These are phyloP conservation scores for Cenchrus purpureus DNA, from an alignment of 176 grass and related monocot species.

Conservation along the genomic window DNA sequence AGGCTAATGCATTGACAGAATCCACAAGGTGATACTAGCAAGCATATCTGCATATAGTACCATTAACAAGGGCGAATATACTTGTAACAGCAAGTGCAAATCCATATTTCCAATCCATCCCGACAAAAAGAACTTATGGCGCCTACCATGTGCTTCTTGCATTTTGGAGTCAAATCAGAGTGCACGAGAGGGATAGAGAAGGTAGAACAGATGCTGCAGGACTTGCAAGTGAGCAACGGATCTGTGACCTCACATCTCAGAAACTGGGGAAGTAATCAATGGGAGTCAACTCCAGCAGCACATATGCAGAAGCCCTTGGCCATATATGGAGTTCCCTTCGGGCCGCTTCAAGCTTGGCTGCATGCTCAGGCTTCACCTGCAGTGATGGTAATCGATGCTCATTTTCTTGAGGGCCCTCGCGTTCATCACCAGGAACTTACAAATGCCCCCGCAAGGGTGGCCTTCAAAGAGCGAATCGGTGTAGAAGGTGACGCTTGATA, in stretches of 20 bases:
- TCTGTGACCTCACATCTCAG: not conserved
- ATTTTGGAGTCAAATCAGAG: not conserved
- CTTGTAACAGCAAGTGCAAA: not conserved
- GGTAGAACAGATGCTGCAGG: conserved; percentile 2
- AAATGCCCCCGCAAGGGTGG: not conserved
- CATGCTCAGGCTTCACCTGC: conserved; percentile 17
- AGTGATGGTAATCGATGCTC: conserved; percentile 2
- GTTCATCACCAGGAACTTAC: conserved; percentile 32
- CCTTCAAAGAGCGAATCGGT: conserved; percentile 5
- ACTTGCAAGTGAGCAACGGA: not conserved
- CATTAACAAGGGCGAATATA: not conserved
- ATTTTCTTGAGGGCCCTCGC: conserved; percentile 18
- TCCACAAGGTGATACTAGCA: not conserved
- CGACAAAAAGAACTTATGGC: not conserved
- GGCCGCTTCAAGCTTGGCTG: conserved; percentile 11
- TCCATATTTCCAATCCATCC: not conserved
- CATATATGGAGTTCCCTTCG: not conserved
- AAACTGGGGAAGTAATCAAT: not conserved
- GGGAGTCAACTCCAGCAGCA: not conserved
- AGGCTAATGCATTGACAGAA: not conserved
- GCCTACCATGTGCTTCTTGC: not conserved
- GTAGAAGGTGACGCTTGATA: conserved; percentile 18
- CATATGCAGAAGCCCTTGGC: conserved; percentile 18
- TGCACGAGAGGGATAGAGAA: not conserved
- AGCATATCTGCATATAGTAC: not conserved